Evolutionary conservation across 2,329 filamentous ascomycete species (phyloP), one percentile per base, ranked within the genome.

Genomic region (Didymella keratinophila): DNA sequence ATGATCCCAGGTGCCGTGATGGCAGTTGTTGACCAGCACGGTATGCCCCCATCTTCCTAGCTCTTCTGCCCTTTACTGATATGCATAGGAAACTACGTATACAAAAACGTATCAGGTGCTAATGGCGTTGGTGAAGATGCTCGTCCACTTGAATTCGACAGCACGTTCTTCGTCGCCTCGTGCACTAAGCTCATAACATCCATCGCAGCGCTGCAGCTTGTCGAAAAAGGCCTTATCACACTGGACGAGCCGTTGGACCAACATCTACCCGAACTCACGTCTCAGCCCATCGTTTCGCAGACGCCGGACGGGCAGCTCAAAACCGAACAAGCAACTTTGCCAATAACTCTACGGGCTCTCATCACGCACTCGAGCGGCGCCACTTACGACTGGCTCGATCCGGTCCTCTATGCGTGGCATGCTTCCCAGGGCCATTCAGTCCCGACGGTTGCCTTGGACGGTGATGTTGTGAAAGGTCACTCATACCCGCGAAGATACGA

Each of bases 81-180:
- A 3, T 16, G 8, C 10, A 9, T 28, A 54, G 36, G 52, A 2
- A 54, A 48, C 20, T 54, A 54, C 11, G 9, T 54, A 21, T 54
- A 48, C 21, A 36, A 30, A 14, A 54, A 36, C 1, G 27, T 36
- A 1, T 46, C 52, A 11, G 52, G 43, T 23, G 52, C 44, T 67
- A 75, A 76, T 43, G 71, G 69, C 32, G 75, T 78, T 10, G 51
- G 71, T 1, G 59, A 71, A 9, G 66, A 71, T 10, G 65, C 76
- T 0, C 79, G 83, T 42, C 76, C 81, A 4, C 84, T 89, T 81
- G 81, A 80, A 0, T 75, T 86, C 30, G 66, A 71, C n/a, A 18
- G 20, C 11, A 37, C 50, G 8, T 89, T 86, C 63, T 83, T 78
- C 77, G 58, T 74, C 7, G 72, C 72, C 14, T 74, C 69, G 1